Base-by-base conservation (phyloP, 202 grass and related monocot genomes). In the Schoenoplectus tabernaemontani region DNA sequence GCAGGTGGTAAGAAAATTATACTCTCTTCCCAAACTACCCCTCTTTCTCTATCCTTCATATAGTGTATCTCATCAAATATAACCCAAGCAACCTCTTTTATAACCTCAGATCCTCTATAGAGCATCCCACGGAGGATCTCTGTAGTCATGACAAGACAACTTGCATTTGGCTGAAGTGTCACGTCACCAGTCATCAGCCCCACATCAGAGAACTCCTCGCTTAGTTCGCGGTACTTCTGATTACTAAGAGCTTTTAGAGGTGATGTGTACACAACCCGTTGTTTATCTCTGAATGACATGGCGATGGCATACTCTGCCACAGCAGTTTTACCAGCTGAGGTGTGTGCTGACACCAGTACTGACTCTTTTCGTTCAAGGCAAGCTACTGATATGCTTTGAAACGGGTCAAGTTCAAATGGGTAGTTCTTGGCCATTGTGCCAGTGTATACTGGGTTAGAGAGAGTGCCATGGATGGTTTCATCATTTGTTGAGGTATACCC, bases 31-130 rank as follows among this genome's bases (percentile, higher is more conserved):
- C 95, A 98, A 50, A 94, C 95, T 54, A 98, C 95, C 9, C 91
- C 91, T 54, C 91, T 90, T 82, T 95, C 92, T 20, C 96, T 88
- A 78, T 99, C 96, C 79, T 99, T 96, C 96, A 96, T 99, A 86
- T 99, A 99, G 85, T 99, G 96, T 36, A 99, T 99, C 80, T 99
- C 96, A 76, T 99, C 96, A 58, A 99, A 99, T 71, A 99, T 93
- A 64, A 99, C 96, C 96, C 96, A 99, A 16, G 90, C 96, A 37
- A 97, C 93, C 81, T 99, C 92, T 71, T 99, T 99, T 86, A 99
- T 89, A 54, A 99, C 90, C 83, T 99, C 96, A 4, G 96, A 99
- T 4, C 96, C 96, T 85, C 92, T 95, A 78, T 92, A 99, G 5
- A 99, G 90, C 96, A 99, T 99, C 1, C 88, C 96, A 81, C 96